phyloP scores from a whole-genome alignment of 352 stramenopile genomes.

The Globisporangium recalcitrans region DNA sequence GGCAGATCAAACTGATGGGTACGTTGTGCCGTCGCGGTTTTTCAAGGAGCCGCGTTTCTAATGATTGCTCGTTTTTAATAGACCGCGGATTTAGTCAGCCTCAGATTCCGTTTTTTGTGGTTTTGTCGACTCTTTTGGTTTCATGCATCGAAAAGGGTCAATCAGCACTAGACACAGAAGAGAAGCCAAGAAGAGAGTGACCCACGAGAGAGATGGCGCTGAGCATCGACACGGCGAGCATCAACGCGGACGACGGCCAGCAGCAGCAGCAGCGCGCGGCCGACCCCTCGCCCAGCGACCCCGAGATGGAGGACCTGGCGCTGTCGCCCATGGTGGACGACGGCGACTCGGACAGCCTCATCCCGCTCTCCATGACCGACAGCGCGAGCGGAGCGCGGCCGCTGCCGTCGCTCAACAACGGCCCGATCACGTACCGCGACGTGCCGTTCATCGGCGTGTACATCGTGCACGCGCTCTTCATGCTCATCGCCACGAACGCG shows the following conservation, averaged over 20 bases:
- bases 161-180: background rate
- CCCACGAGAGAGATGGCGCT: slow-evolving; percentile 8
- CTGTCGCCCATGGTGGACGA: slow-evolving; percentile 43
- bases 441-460: slow-evolving; percentile 47
- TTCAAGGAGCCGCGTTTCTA: no score
- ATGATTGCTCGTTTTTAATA: no score
- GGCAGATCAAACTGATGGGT: no score
- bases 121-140: background rate
- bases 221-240: slow-evolving; percentile 16
- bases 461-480: slow-evolving; percentile 44
- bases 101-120: no score
- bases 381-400: slow-evolving; percentile 47
- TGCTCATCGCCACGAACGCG: slow-evolving; percentile 37
- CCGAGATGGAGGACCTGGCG: slow-evolving; percentile 51
- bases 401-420: slow-evolving; percentile 56
- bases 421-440: slow-evolving; percentile 56
- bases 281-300: slow-evolving; percentile 11
- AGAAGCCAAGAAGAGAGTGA: background rate
- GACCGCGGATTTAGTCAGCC: no score
- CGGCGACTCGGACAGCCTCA: slow-evolving; percentile 39
- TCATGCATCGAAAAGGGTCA: background rate
- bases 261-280: background rate
- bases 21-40: no score
- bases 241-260: slow-evolving; percentile 12
- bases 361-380: slow-evolving; percentile 68